phyloP scores from a whole-genome alignment of 495 filamentous ascomycete genomes.

The Cercophora newfieldiana region DNA sequence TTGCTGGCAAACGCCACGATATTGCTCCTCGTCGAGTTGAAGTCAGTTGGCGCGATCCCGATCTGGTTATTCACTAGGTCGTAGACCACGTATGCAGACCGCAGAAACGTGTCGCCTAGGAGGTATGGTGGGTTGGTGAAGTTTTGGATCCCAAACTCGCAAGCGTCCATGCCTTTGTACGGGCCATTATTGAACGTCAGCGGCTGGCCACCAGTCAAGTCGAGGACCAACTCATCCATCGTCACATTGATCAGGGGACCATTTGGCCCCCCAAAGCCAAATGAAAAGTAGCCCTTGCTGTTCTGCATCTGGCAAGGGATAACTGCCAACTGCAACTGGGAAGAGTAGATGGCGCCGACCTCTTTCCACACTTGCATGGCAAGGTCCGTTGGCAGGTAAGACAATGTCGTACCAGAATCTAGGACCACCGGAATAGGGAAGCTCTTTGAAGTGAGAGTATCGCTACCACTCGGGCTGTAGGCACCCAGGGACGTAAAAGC shows the following conservation, averaged over 20 bases:
- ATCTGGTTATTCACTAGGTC: conserved; percentile 89
- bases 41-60: conserved; percentile 79
- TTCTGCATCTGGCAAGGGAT: conserved; percentile 70
- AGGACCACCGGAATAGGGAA: conserved; percentile 70
- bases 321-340: conserved; percentile 53
- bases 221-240: conserved; percentile 76
- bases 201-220: conserved; percentile 48
- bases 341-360: conserved; percentile 60
- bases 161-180: conserved; percentile 59
- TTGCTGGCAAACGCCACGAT: conserved; percentile 52
- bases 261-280: conserved; percentile 64
- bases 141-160: conserved; percentile 76
- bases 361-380: conserved; percentile 65
- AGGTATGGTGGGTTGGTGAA: conserved; percentile 61
- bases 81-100: conserved; percentile 92
- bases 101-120: conserved; percentile 93
- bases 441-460: conserved; percentile 50
- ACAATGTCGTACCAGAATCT: conserved; percentile 86
- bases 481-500: conserved; percentile 62
- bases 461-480: conserved; percentile 45
- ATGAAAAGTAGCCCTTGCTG: conserved; percentile 65
- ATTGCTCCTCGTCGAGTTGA: conserved; percentile 68
- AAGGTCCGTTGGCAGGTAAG: conserved; percentile 75
- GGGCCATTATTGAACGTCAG: conserved; percentile 43
- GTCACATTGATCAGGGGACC: conserved; percentile 68